Evolutionary conservation across 129 eudicot genomes (phyloP).

Genomic region (Centella asiatica): DNA sequence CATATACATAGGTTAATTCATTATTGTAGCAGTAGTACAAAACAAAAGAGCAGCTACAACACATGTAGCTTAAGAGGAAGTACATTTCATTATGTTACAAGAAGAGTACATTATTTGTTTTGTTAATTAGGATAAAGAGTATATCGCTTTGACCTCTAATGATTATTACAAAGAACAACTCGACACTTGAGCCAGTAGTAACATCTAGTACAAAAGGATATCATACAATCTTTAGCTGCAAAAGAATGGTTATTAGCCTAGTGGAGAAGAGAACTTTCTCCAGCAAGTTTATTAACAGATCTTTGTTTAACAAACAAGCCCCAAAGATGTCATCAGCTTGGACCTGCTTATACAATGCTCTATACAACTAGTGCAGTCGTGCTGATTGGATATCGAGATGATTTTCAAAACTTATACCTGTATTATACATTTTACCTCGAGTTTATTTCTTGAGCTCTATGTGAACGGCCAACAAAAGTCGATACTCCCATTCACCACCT

Average conservation of each 20-base stretch:
- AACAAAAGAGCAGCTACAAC: no score
- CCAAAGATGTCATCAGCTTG: background rate
- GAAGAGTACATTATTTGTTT: background rate
- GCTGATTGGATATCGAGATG: no score
- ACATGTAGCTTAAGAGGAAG: no score
- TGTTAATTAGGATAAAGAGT: background rate
- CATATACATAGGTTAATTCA: no score
- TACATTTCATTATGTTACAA: no score
- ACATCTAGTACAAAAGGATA: background rate
- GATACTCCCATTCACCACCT: background rate
- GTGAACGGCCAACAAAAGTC: background rate
- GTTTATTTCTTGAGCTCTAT: background rate
- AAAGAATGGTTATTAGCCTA: no score
- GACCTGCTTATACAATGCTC: background rate
- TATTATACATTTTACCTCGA: background rate
- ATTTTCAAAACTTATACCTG: background rate
- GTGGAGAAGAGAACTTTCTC: background rate
- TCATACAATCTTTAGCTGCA: background rate
- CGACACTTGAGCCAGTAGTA: background rate
- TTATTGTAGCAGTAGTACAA: no score
- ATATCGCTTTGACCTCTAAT: background rate
- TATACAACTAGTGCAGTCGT: no score
- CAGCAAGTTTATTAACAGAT: background rate
- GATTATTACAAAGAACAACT: background rate
- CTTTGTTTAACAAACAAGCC: background rate